These are phyloP conservation scores for Bimuria novae-zelandiae DNA, from an alignment of 2,329 filamentous ascomycete species.

Conservation along the genomic window DNA sequence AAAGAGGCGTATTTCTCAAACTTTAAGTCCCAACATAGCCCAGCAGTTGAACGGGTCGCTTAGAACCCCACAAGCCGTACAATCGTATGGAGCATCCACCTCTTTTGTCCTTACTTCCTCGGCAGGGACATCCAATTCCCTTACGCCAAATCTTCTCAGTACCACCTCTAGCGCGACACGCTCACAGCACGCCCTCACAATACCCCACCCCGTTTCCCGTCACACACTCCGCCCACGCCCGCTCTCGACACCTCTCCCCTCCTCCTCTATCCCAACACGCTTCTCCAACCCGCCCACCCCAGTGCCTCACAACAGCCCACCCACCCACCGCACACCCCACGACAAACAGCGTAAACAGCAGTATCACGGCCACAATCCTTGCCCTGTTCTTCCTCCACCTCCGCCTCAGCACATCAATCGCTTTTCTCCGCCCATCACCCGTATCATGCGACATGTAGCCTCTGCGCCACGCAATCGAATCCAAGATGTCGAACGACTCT, in stretches of 20 bases:
- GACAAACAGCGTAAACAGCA: slow-evolving; percentile 28
- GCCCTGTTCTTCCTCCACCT: slow-evolving; percentile 27
- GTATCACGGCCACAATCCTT: slow-evolving; percentile 21
- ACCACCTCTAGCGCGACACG: not conserved
- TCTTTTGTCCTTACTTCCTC: too few species aligned
- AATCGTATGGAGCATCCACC: too few species aligned
- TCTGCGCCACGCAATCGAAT: slow-evolving; percentile 38
- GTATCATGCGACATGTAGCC: slow-evolving; percentile 27
- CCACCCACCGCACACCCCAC: slow-evolving; percentile 26
- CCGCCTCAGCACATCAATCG: slow-evolving; percentile 10
- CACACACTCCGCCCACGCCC: slow-evolving; percentile 27
- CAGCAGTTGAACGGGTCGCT: too few species aligned
- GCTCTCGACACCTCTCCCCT: slow-evolving; percentile 25
- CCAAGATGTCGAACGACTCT: slow-evolving; percentile 41
- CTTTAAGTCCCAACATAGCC: too few species aligned
- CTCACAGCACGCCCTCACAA: slow-evolving; percentile 25
- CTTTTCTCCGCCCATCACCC: not conserved
- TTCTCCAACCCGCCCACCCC: slow-evolving; percentile 15
- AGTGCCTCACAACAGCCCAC: slow-evolving; percentile 23
- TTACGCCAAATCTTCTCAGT: not conserved
- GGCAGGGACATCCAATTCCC: too few species aligned
- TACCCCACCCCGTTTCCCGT: slow-evolving; percentile 25
- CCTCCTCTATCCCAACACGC: slow-evolving; percentile 20
- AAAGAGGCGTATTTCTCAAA: too few species aligned
- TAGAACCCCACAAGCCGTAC: too few species aligned